Evolutionary conservation across 306 rosid species (phyloP).

Genomic region (Begonia masoniana): DNA sequence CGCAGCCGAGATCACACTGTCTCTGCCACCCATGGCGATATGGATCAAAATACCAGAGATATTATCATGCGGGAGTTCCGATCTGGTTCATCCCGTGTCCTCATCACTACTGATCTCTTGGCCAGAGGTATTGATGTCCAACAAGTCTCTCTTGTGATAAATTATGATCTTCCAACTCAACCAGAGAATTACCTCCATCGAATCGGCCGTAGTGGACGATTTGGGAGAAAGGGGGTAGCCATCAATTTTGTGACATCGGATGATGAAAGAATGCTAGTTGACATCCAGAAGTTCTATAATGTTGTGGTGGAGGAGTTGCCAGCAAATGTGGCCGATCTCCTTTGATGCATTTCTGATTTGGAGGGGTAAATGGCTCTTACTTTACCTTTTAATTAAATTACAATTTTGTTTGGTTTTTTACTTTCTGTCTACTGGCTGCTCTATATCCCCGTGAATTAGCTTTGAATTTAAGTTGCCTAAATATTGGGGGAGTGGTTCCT

Average conservation of each 20-base stretch:
- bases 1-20: constrained; percentile 56
- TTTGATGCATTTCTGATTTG: constrained; percentile 24
- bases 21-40: constrained; percentile 66
- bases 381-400: constrained; percentile 6
- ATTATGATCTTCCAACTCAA: constrained; percentile 60
- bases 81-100: constrained; percentile 63
- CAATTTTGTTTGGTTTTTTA: constrained; percentile 7
- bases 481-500: constrained; percentile 14
- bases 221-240: constrained; percentile 65
- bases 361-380: constrained; percentile 16
- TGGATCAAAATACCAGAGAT: constrained; percentile 72
- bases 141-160: constrained; percentile 57
- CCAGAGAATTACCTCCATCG: constrained; percentile 63
- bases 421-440: constrained; percentile 18
- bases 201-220: constrained; percentile 64
- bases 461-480: constrained; percentile 17
- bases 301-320: constrained; percentile 59
- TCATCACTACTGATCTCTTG: constrained; percentile 56
- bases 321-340: constrained; percentile 62
- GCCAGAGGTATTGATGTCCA: constrained; percentile 67
- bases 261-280: constrained; percentile 49
- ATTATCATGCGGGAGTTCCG: constrained; percentile 75
- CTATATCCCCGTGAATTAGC: constrained; percentile 7
- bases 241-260: constrained; percentile 54
- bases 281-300: constrained; percentile 50